Evolutionary conservation across 2,329 filamentous ascomycete genomes (phyloP).

Genomic region (Xylariaceae sp.): DNA sequence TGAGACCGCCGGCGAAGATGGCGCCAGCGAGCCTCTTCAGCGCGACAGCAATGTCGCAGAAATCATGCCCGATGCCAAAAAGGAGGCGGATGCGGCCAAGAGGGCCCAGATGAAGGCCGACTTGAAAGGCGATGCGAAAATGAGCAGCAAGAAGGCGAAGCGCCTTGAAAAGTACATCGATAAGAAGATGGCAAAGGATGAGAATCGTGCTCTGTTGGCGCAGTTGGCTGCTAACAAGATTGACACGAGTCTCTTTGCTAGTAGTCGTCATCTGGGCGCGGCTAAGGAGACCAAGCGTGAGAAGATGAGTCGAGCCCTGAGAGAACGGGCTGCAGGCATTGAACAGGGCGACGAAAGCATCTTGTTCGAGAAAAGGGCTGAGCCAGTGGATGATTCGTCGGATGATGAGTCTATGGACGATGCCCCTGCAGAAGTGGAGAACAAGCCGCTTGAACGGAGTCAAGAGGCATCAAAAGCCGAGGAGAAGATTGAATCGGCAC

Average conservation of each 20-base stretch:
- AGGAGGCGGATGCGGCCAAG: conserved; percentile 44
- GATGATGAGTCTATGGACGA: conserved; percentile 30
- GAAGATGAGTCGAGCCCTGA: conserved; percentile 56
- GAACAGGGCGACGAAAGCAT: conserved; percentile 49
- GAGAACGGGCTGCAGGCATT: conserved; percentile 61
- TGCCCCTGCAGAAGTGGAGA: conserved; percentile 14
- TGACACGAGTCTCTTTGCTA: conserved; percentile 76
- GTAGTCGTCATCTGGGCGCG: conserved; percentile 70
- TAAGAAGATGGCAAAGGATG: conserved; percentile 89
- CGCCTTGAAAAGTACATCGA: conserved; percentile 68
- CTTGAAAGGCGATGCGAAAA: conserved; percentile 48
- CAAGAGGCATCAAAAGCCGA: neutral
- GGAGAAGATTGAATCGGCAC: neutral
- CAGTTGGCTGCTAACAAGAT: conserved; percentile 74
- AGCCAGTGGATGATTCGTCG: conserved; percentile 32
- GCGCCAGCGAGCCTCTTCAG: conserved; percentile 30
- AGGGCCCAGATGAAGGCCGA: conserved; percentile 52
- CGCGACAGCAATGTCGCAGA: conserved; percentile 52
- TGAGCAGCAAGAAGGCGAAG: conserved; percentile 62
- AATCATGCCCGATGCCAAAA: conserved; percentile 43
- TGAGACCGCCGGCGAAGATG: conserved; percentile 39
- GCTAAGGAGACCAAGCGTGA: conserved; percentile 67
- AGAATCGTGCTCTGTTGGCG: conserved; percentile 76
- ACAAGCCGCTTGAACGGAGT: conserved; percentile 4
- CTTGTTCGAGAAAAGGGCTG: conserved; percentile 45